Conservation (phyloP, 2,329 filamentous ascomycete species). For the Trichoderma brevicompactum region DNA sequence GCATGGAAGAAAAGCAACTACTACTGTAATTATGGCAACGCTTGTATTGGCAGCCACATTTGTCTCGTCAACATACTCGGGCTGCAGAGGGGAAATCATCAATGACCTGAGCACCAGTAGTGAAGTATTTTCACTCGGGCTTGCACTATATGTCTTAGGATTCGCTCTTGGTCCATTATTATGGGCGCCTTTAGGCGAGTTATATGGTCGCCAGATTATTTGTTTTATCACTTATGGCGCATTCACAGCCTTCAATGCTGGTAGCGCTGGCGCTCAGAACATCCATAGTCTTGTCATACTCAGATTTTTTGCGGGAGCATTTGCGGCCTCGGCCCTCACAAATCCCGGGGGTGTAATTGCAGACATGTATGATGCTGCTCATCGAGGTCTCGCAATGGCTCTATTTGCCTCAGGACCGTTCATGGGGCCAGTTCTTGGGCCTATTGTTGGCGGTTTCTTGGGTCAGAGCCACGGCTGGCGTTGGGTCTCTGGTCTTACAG, state of each 20-base stretch:
- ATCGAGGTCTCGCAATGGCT: constrained; percentile 58
- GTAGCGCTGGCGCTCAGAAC: neutral
- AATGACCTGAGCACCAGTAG: neutral
- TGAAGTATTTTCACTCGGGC: constrained; percentile 12
- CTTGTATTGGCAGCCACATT: neutral
- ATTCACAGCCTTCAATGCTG: constrained; percentile 10
- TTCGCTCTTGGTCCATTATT: constrained; percentile 63
- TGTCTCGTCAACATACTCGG: constrained; percentile 4
- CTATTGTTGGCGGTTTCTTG: constrained; percentile 62
- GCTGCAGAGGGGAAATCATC: neutral
- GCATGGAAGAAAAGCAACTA: neutral
- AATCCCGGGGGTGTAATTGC: constrained; percentile 58
- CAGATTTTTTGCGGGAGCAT: constrained; percentile 57
- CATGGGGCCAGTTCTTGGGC: constrained; percentile 58
- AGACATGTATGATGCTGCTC: constrained; percentile 57
- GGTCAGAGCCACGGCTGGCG: constrained; percentile 64
- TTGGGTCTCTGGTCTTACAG: neutral
- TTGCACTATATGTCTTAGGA: constrained; percentile 43
- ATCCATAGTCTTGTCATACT: constrained; percentile 1
- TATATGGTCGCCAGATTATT: constrained; percentile 55
- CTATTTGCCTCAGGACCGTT: constrained; percentile 63
- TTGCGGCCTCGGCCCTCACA: constrained; percentile 61
- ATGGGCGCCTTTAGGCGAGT: constrained; percentile 66
- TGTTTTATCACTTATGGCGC: constrained; percentile 4
- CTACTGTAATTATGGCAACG: neutral